Evolutionary conservation across 331 rosid genomes (phyloP).

Genomic region (Quercus lobata): DNA sequence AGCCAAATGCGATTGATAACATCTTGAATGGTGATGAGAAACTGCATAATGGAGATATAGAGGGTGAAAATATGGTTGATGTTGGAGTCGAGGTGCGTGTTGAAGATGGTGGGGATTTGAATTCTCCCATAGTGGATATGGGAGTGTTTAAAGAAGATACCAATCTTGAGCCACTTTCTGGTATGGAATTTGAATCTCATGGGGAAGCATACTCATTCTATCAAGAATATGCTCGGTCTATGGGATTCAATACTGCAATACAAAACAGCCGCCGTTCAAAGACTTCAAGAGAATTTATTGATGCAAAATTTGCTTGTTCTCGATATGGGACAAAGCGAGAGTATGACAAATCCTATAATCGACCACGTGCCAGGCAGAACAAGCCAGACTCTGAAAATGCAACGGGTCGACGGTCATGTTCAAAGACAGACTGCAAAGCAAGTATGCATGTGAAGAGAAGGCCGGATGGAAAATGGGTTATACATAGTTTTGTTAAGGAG

Average conservation of each 20-base stretch:
- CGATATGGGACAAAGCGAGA: constrained; percentile 97
- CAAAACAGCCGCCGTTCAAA: constrained; percentile 97
- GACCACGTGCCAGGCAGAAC: constrained; percentile 85
- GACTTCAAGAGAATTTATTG: constrained; percentile 94
- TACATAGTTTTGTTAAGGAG: constrained; percentile 89
- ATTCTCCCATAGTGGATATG: constrained; percentile 63
- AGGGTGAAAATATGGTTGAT: constrained; percentile 55
- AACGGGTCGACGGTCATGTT: constrained; percentile 86
- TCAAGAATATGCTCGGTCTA: constrained; percentile 97
- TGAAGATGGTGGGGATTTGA: constrained; percentile 80
- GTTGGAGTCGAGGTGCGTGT: constrained; percentile 49
- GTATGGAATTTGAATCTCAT: constrained; percentile 97
- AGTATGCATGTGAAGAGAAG: constrained; percentile 98
- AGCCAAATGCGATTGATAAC: constrained; percentile 65
- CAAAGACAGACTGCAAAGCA: constrained; percentile 97
- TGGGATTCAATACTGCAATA: constrained; percentile 96
- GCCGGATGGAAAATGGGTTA: constrained; percentile 95
- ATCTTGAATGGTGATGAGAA: constrained; percentile 80
- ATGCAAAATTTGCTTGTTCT: constrained; percentile 98
- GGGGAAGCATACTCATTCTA: constrained; percentile 95
- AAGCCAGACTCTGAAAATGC: constrained; percentile 87
- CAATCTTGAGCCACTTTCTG: constrained; percentile 95
- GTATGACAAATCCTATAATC: constrained; percentile 75
- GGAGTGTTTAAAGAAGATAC: constrained; percentile 78
- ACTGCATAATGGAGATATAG: constrained; percentile 67